Evolutionary conservation across 192 early-diverging fungal genomes (phyloP), one percentile per base, ranked within the genome.

Genomic region (Pecoramyces ruminantium): DNA sequence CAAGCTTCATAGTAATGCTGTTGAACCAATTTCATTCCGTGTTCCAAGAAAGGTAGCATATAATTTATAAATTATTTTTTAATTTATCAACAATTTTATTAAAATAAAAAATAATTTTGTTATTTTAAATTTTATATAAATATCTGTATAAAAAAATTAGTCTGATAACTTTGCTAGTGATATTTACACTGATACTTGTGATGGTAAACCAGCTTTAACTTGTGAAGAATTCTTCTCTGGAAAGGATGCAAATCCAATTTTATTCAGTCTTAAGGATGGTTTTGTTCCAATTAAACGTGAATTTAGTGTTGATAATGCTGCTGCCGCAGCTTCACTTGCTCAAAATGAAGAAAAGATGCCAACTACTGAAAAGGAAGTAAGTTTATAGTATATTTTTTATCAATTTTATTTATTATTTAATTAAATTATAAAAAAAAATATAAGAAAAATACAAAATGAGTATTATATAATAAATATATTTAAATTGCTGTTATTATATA

Each of bases 1-100:
- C 89, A 99, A 99, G 85, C 95, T 98, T 77, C 91, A 94, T 77
- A 92, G 90, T 78, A 93, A 91, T 77, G 84, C 93, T 79, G 90
- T 99, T 39, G 98, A 98, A 87, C 98, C 98, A 21, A 94, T 99
- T 79, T 95, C 94, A 38, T 97, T 99, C 87, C 95, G 92, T 79
- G 97, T 99, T 17, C 98, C 98, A 34, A 87, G 98, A 86, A 96
- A 94, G 92, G 94, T 93, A 86, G n/a, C n/a, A n/a, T n/a, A n/a
- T n/a, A n/a, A n/a, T n/a, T n/a, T n/a, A n/a, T n/a, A n/a, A n/a
- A n/a, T n/a, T n/a, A n/a, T n/a, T n/a, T n/a, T n/a, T n/a, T n/a
- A n/a, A n/a, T n/a, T n/a, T n/a, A n/a, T n/a, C n/a, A n/a, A n/a
- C n/a, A n/a, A n/a, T n/a, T n/a, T n/a, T n/a, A n/a, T n/a, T n/a